Evolutionary conservation across 2,329 filamentous ascomycete genomes (phyloP), one percentile per base, ranked within the genome.

Genomic region (Aspergillus pseudonomiae): DNA sequence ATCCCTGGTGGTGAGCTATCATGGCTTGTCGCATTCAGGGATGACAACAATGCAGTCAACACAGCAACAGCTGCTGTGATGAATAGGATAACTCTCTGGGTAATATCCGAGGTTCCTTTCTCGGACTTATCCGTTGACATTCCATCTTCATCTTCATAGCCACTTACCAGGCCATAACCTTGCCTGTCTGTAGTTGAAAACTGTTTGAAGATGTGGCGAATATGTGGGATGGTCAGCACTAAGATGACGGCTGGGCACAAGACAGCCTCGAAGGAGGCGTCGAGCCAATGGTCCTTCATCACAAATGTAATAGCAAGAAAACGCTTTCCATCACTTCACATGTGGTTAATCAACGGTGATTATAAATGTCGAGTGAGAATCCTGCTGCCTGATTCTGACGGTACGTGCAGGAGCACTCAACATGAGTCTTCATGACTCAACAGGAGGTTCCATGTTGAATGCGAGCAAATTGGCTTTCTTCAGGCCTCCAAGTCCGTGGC

Each of bases 211-310:
- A 26, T 6, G 32, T 24, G 32, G 21, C 7, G 52, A 39, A 39
- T 39, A 36, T 52, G 46, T 34, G 55, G 61, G 19, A 62, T 55
- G 24, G 48, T 39, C 28, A 62, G 24, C 14, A 34, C 52, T 10
- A 63, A 34, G 14, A 48, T 54, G 58, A 57, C 19, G n/a, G 50
- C 53, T 3, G 45, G 30, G 34, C 14, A 39, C 11, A 55, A 16
- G 32, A 39, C n/a, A 55, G 52, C 52, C 32, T n/a, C 30, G 5
- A 24, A 34, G 34, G 32, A 16, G 52, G n/a, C n/a, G 52, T 39
- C 32, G 24, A 16, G 28, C 30, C 19, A 24, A 36, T 54, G 19
- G 19, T 36, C 21, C 52, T 39, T 55, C 34, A 26, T 55, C 39
- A 10, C n/a, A 24, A 4, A 4, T 55, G 11, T 14, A 32, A 21